These are phyloP conservation scores for Osmanthus fragrans DNA, from an alignment of 257 asterid genomes.

Conservation along the genomic window DNA sequence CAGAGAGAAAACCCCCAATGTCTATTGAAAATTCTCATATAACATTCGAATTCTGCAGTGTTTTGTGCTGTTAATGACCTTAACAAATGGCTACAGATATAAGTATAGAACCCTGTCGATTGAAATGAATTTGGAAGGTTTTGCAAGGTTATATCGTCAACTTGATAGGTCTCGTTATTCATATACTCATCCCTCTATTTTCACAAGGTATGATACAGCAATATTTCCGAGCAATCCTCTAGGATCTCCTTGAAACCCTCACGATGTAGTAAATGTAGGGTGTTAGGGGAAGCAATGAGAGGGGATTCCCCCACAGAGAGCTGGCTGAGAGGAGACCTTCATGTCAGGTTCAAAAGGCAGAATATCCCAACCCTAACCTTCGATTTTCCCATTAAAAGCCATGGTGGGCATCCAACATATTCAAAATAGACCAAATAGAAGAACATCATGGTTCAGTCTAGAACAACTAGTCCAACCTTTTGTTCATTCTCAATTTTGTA, in stretches of 20 bases:
- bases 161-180: no score
- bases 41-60: no score
- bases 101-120: not conserved
- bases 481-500: no score
- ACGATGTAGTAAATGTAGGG: slow-evolving; percentile 14
- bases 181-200: no score
- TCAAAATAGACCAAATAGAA: not conserved
- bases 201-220: not conserved
- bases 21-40: no score
- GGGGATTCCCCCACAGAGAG: not conserved
- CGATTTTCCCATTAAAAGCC: no score
- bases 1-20: no score
- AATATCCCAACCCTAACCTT: not conserved
- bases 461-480: not conserved
- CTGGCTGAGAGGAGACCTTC: not conserved
- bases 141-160: no score
- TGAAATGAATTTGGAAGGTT: not conserved
- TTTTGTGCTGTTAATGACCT: not conserved
- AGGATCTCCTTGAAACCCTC: slow-evolving; percentile 10
- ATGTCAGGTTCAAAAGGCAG: not conserved
- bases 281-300: not conserved
- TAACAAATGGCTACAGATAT: not conserved
- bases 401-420: not conserved
- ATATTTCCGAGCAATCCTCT: not conserved
- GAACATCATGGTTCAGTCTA: not conserved